Evolutionary conservation across 2,329 filamentous ascomycete genomes (phyloP).

Genomic region (Ceratocystis albifundus): DNA sequence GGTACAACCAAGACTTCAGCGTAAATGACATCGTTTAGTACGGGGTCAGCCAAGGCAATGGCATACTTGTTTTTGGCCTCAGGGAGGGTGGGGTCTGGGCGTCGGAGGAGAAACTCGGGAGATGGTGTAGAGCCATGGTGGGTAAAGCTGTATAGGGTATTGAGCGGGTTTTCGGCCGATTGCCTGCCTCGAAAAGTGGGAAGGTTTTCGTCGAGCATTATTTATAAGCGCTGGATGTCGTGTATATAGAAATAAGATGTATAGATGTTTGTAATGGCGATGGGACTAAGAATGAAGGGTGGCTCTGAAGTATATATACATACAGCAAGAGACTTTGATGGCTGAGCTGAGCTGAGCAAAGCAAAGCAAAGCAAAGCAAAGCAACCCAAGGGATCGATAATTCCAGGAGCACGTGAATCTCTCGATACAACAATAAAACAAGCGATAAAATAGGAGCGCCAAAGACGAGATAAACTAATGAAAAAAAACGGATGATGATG

Average conservation of each 20-base stretch:
- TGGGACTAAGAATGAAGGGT: background rate
- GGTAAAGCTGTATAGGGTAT: slow-evolving; percentile 48
- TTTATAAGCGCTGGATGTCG: background rate
- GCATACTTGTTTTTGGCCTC: slow-evolving; percentile 74
- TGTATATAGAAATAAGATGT: background rate
- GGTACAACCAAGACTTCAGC: slow-evolving; percentile 77
- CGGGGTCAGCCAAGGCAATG: slow-evolving; percentile 71
- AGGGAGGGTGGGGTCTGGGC: slow-evolving; percentile 58
- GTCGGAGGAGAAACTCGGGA: slow-evolving; percentile 69
- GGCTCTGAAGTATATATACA: too few relatives aligned
- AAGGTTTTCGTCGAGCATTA: slow-evolving; percentile 89
- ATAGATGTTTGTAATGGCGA: background rate
- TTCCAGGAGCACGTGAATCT: background rate
- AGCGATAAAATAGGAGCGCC: background rate
- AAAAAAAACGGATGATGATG: too few relatives aligned
- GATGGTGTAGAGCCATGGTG: slow-evolving; percentile 70
- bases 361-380: background rate
- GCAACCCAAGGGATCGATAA: background rate
- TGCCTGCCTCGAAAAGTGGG: slow-evolving; percentile 53
- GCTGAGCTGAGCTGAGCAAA: background rate
- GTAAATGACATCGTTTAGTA: slow-evolving; percentile 69
- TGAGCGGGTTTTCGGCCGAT: slow-evolving; percentile 41
- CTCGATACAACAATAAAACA: background rate
- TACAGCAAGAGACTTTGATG: background rate
- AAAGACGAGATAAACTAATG: background rate